Conservation (phyloP, 768 basidiomycete species). For the Lactarius deliciosus region DNA sequence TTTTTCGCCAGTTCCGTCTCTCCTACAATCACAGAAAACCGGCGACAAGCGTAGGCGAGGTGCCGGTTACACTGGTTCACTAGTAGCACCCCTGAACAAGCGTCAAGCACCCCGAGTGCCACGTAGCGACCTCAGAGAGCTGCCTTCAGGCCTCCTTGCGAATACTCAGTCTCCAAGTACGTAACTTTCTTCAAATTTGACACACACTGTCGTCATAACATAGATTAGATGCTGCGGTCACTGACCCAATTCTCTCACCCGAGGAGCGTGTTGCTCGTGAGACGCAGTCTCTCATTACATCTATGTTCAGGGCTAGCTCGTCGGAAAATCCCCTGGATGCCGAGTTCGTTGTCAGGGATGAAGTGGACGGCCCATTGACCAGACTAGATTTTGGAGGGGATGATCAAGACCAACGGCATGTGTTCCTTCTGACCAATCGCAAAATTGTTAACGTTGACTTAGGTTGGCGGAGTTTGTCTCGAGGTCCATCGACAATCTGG, state of each 20-base stretch:
- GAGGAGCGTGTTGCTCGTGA: conserved; percentile 17
- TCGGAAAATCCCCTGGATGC: background rate
- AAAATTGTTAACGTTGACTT: conserved; percentile 1
- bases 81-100: conserved; percentile 22
- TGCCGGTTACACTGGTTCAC: background rate
- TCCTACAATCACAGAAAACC: background rate
- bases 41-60: conserved; percentile 24
- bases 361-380: conserved; percentile 47
- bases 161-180: conserved; percentile 22
- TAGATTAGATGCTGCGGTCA: conserved; percentile 16
- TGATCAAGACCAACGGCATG: conserved; percentile 54
- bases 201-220: background rate
- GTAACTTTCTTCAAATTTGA: background rate
- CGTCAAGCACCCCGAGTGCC: conserved; percentile 6
- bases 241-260: conserved; percentile 12
- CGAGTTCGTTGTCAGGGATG: conserved; percentile 50
- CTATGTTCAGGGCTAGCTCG: background rate
- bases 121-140: background rate
- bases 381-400: conserved; percentile 57
- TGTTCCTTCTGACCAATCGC: background rate
- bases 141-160: conserved; percentile 26
- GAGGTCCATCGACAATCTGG: conserved; percentile 55
- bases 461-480: conserved; percentile 67
- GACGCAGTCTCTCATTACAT: conserved; percentile 9
- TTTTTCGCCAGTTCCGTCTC: background rate